phyloP scores from a whole-genome alignment of 257 asterid genomes.

The Primulina eburnea region DNA sequence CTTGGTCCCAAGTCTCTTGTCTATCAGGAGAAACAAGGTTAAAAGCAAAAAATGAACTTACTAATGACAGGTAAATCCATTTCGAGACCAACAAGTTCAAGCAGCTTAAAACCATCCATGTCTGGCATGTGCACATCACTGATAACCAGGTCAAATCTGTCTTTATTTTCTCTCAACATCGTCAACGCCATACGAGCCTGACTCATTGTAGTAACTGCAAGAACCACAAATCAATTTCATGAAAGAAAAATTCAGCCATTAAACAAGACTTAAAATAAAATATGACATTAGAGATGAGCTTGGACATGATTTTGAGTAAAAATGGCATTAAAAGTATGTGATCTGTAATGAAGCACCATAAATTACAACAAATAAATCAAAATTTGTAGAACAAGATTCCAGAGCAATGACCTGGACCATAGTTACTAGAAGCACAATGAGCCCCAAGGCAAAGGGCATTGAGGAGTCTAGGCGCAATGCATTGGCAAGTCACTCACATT shows the following conservation, averaged over 20 bases:
- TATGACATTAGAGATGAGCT: neutral
- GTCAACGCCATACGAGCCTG: conserved; percentile 66
- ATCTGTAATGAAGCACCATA: neutral
- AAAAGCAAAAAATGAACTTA: conserved; percentile 24
- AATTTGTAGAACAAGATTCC: neutral
- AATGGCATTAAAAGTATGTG: neutral
- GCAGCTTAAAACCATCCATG: conserved; percentile 89
- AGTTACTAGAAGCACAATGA: neutral
- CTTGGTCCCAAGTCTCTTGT: neutral
- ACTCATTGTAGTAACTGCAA: conserved; percentile 59
- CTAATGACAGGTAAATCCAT: conserved; percentile 92
- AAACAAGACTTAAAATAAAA: neutral
- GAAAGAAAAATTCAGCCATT: conserved; percentile 4
- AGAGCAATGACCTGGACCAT: neutral
- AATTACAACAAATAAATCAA: neutral
- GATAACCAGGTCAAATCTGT: conserved; percentile 71
- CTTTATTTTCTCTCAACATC: conserved; percentile 68
- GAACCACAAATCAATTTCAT: conserved; percentile 24
- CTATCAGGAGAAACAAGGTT: neutral
- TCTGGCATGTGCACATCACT: conserved; percentile 95
- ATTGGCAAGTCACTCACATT: neutral
- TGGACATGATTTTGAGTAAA: neutral
- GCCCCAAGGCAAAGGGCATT: neutral
- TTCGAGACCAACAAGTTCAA: conserved; percentile 83
- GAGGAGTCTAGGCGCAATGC: neutral